phyloP scores from a whole-genome alignment of 345 rosid species.

The Boechera stricta region DNA sequence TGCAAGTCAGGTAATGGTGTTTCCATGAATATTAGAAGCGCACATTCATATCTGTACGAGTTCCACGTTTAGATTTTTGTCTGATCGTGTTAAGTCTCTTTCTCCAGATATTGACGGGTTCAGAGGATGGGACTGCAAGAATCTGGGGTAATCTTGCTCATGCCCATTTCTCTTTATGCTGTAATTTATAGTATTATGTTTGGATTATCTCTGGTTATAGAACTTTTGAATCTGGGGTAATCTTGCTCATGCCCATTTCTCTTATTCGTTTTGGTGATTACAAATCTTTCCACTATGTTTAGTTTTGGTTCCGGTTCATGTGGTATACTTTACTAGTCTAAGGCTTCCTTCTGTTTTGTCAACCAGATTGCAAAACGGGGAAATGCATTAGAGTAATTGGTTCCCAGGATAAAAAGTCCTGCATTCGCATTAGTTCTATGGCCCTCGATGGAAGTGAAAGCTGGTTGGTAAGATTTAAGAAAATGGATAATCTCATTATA shows the following conservation, averaged over 20 bases:
- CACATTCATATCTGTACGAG: background rate
- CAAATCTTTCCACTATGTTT: conserved; percentile 10
- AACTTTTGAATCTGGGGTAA: background rate
- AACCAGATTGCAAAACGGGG: conserved; percentile 89
- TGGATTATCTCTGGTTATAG: conserved; percentile 4
- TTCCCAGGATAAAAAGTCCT: conserved; percentile 56
- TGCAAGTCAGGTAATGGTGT: conserved; percentile 67
- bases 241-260: no score
- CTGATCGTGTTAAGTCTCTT: conserved; percentile 33
- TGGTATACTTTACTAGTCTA: conserved; percentile 7
- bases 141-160: conserved; percentile 75
- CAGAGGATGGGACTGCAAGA: conserved; percentile 96
- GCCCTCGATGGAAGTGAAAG: conserved; percentile 95
- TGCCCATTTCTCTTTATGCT: background rate
- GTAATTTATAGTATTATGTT: background rate
- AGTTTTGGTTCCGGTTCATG: background rate
- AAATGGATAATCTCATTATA: conserved; percentile 13
- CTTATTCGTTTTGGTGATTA: background rate
- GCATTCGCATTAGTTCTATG: conserved; percentile 66
- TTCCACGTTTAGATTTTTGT: conserved; percentile 12
- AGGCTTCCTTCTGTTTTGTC: conserved; percentile 29
- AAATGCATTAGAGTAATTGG: conserved; percentile 72
- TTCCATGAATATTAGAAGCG: background rate
- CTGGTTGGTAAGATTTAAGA: conserved; percentile 87
- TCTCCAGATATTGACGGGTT: conserved; percentile 84